Evolutionary conservation across 805 yeast genomes (phyloP).

Genomic region (Ogataea corticis): DNA sequence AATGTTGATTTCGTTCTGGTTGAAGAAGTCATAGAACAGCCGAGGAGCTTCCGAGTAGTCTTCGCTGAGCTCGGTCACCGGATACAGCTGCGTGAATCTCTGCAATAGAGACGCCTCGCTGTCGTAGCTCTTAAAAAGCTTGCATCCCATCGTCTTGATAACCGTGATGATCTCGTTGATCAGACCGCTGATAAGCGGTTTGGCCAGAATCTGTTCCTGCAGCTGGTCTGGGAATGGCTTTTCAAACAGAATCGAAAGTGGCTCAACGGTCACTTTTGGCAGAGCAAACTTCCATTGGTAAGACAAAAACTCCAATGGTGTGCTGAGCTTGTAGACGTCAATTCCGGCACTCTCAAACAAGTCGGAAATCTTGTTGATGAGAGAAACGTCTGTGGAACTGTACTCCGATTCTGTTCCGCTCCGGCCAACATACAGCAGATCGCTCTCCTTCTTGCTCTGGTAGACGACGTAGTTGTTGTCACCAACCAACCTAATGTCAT

Average conservation of each 20-base stretch:
- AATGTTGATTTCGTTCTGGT: slow-evolving; percentile 57
- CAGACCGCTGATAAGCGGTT: slow-evolving; percentile 81
- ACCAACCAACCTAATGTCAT: slow-evolving; percentile 49
- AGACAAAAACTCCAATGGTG: slow-evolving; percentile 58
- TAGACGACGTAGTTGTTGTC: slow-evolving; percentile 36
- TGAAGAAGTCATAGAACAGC: slow-evolving; percentile 65
- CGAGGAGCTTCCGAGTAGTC: slow-evolving; percentile 51
- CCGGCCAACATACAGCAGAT: slow-evolving; percentile 44
- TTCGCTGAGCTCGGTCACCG: slow-evolving; percentile 30
- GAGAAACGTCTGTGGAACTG: slow-evolving; percentile 40
- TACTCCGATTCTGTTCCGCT: slow-evolving; percentile 45
- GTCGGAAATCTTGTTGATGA: slow-evolving; percentile 38
- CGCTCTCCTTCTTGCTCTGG: slow-evolving; percentile 43
- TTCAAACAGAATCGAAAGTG: slow-evolving; percentile 74
- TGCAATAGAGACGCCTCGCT: slow-evolving; percentile 60
- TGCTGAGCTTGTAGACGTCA: slow-evolving; percentile 50
- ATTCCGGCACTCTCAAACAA: slow-evolving; percentile 41
- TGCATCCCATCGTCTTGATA: slow-evolving; percentile 75
- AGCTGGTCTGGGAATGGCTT: slow-evolving; percentile 61
- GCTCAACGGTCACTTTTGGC: slow-evolving; percentile 75
- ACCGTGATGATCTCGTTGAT: slow-evolving; percentile 73
- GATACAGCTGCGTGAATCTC: slow-evolving; percentile 50
- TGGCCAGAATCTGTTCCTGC: slow-evolving; percentile 70
- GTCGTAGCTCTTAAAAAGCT: slow-evolving; percentile 67
- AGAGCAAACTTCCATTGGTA: slow-evolving; percentile 87